Conservation (phyloP, 495 filamentous ascomycete genomes). For the Cenococcum geophilum region DNA sequence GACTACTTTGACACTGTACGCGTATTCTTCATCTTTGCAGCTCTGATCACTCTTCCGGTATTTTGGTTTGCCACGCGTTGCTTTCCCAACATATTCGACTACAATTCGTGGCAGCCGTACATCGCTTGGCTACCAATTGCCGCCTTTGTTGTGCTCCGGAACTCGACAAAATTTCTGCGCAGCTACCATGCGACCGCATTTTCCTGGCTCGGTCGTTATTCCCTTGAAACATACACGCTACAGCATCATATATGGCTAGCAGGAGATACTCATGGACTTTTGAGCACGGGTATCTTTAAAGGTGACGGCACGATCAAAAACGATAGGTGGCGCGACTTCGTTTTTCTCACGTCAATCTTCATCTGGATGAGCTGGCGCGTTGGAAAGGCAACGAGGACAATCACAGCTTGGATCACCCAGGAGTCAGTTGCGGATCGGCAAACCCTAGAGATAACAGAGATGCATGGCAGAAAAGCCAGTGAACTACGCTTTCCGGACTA, state of each 20-base stretch:
- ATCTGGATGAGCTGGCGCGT: conserved; percentile 15
- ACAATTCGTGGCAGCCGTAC: conserved; percentile 50
- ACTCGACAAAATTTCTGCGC: conserved; percentile 40
- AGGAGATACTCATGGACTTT: conserved; percentile 49
- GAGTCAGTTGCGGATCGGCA: not conserved
- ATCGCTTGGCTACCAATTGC: conserved; percentile 51
- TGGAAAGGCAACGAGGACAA: conserved; percentile 7
- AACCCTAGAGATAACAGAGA: not conserved
- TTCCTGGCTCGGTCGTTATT: conserved; percentile 50
- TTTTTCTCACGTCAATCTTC: conserved; percentile 27
- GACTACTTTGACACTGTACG: conserved; percentile 7
- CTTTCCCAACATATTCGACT: conserved; percentile 40
- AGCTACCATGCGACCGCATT: conserved; percentile 44
- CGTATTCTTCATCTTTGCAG: conserved; percentile 10
- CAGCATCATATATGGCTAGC: conserved; percentile 61
- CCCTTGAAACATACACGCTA: conserved; percentile 54
- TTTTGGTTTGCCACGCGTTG: conserved; percentile 29
- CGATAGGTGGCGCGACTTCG: conserved; percentile 27
- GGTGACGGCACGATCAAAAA: conserved; percentile 21
- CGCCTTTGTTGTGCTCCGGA: conserved; percentile 48
- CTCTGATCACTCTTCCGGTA: not conserved
- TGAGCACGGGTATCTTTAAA: conserved; percentile 44
- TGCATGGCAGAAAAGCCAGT: not conserved
- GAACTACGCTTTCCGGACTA: conserved; percentile 10
- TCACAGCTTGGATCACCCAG: conserved; percentile 14